These are phyloP conservation scores for Arachnomyces sp. DNA, from an alignment of 2,329 filamentous ascomycete genomes.

Conservation along the genomic window DNA sequence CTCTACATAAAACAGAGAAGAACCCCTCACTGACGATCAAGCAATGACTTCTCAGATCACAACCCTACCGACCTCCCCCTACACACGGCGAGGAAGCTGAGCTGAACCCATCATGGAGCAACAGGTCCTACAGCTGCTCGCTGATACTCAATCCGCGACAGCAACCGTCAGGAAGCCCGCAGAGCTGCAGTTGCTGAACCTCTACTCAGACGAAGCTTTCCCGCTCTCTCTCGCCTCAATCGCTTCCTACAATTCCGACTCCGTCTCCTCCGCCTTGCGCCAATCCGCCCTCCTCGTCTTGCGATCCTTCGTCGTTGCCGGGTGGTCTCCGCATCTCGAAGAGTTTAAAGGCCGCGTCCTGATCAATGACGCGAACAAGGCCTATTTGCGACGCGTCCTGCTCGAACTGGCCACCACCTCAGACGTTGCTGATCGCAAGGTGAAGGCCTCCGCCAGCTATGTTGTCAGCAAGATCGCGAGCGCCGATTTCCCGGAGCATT, in stretches of 20 bases:
- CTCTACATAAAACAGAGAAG: too few species aligned
- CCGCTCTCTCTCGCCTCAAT: conserved; percentile 74
- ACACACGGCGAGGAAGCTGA: too few species aligned
- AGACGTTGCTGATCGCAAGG: conserved; percentile 68
- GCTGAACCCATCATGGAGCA: conserved; percentile 62
- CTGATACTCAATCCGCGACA: conserved; percentile 72
- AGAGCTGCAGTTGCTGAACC: conserved; percentile 70
- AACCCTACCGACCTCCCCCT: too few species aligned
- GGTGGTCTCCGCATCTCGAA: conserved; percentile 73
- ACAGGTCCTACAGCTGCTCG: conserved; percentile 79
- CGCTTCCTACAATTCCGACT: conserved; percentile 65
- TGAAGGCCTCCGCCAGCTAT: conserved; percentile 81
- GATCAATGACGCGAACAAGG: conserved; percentile 66
- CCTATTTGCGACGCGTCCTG: conserved; percentile 63
- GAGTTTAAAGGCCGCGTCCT: conserved; percentile 61
- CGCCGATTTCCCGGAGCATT: conserved; percentile 87
- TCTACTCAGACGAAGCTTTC: conserved; percentile 62
- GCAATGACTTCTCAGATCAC: too few species aligned
- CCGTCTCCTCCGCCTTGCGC: conserved; percentile 66
- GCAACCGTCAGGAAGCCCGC: conserved; percentile 75
- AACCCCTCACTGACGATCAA: too few species aligned
- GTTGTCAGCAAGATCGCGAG: conserved; percentile 90
- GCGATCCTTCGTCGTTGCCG: conserved; percentile 72
- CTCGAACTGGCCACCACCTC: conserved; percentile 68
- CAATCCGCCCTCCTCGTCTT: conserved; percentile 76